Conservation (phyloP, 768 basidiomycete genomes). For the Strobilomyces dryophilus region DNA sequence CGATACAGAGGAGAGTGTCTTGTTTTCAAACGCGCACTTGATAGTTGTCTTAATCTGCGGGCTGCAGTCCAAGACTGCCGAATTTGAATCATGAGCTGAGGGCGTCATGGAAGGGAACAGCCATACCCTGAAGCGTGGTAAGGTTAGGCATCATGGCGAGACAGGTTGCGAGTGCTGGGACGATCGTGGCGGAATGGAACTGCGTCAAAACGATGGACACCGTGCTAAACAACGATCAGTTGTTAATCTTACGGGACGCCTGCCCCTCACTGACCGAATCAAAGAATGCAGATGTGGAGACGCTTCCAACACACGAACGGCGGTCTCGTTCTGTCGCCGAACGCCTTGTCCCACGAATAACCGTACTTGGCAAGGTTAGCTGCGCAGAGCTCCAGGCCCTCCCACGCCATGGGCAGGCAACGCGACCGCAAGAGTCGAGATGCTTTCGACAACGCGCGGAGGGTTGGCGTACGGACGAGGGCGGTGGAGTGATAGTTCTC, state of each 20-base stretch:
- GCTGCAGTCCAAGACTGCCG: neutral
- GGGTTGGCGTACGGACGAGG: neutral
- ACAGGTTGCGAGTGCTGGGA: constrained; percentile 1
- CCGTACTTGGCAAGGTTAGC: neutral
- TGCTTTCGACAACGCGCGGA: constrained; percentile 1
- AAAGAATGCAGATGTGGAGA: constrained; percentile 3
- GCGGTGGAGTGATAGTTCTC: neutral
- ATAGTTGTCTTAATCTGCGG: constrained; percentile 1
- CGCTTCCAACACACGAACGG: neutral
- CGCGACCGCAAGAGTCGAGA: constrained; percentile 8
- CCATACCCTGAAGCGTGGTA: constrained; percentile 4
- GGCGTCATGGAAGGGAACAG: neutral
- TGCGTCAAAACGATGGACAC: neutral
- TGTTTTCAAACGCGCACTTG: constrained; percentile 3
- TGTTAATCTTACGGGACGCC: no score
- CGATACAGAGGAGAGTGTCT: constrained; percentile 4
- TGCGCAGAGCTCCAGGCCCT: constrained; percentile 3
- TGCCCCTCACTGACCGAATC: constrained; percentile 3
- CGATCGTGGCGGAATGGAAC: neutral
- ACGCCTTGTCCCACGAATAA: neutral
- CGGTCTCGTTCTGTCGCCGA: neutral
- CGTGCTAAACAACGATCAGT: neutral
- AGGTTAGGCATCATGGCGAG: constrained; percentile 6
- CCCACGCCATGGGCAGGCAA: constrained; percentile 15
- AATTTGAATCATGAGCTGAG: neutral